Evolutionary conservation across 2,329 filamentous ascomycete species (phyloP).

Genomic region (Fusarium sulawesiense): DNA sequence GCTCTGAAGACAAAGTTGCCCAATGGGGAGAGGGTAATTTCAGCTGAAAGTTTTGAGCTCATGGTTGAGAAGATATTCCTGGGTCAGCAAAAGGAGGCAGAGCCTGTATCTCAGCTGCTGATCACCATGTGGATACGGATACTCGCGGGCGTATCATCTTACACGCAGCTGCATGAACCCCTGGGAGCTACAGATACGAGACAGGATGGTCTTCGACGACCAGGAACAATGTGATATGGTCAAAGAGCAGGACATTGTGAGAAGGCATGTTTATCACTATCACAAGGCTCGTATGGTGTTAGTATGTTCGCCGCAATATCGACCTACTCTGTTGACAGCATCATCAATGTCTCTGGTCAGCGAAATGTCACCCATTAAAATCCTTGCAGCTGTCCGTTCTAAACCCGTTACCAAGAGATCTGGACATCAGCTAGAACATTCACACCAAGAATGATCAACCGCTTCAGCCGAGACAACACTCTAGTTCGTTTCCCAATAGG

Average conservation of each 20-base stretch:
- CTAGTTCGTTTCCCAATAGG: constrained; percentile 4
- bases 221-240: not conserved
- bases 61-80: not conserved
- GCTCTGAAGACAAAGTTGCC: not conserved
- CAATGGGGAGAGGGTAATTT: constrained; percentile 1
- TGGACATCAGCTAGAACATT: not conserved
- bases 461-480: constrained; percentile 11
- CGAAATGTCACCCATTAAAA: not conserved
- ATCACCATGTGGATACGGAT: constrained; percentile 17
- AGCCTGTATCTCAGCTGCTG: not conserved
- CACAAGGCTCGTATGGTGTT: not conserved
- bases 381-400: constrained; percentile 1
- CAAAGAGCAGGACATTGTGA: not conserved
- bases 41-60: not conserved
- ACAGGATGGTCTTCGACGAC: not conserved
- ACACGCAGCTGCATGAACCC: constrained; percentile 19
- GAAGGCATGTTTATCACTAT: not conserved
- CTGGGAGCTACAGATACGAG: not conserved
- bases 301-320: not conserved
- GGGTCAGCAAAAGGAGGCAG: constrained; percentile 8
- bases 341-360: not conserved
- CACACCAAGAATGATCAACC: not conserved
- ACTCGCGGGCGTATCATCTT: constrained; percentile 28
- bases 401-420: constrained; percentile 17
- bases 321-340: too few relatives aligned